Base-by-base conservation (phyloP, 768 basidiomycete species). In the Leccinum variicolor region DNA sequence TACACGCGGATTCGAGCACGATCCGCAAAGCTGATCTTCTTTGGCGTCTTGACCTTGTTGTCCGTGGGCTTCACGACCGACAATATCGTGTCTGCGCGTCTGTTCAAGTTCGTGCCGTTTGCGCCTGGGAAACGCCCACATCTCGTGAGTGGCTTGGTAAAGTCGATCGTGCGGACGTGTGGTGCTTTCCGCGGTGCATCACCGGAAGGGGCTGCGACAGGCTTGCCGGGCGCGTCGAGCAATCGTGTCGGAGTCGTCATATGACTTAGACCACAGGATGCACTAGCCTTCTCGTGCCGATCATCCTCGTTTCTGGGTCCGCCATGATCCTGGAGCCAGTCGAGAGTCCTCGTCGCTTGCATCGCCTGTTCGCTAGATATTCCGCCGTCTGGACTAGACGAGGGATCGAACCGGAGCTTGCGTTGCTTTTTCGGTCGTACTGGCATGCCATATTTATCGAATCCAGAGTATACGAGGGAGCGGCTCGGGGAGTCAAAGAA, bases 371-470 rank as follows among this genome's bases (percentile, higher is more conserved):
- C 36, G 9, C 43, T 25, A 25, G 49, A 31, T 52, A n/a, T 50
- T 54, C 50, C 56, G 2, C 53, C 39, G 1, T 46, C 46, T 6
- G 69, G 69, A 29, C 65, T 65, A 28, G 66, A 62, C 4, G 68
- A 68, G 3, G 60, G 67, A 31, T 64, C 55, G 31, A 65, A 70
- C 13, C 67, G 25, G 4, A 25, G 25, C 25, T 25, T 25, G 33
- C 68, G 66, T 34, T 46, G 63, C 49, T 72, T 72, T 55, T 46
- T 68, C 17, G 70, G 70, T 14, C 70, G 68, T 19, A 62, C 63
- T 33, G 72, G 72, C 23, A 72, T 34, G 4, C 72, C 70, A 10
- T 68, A 62, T 36, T 70, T 69, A 47, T 69, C 69, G 57, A 70
- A 70, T 28, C 58, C 69, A 25, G 69, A 64, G 55, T 62, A 67